Conservation (phyloP, 23 red algal genomes). For the Gracilaria gracilis region DNA sequence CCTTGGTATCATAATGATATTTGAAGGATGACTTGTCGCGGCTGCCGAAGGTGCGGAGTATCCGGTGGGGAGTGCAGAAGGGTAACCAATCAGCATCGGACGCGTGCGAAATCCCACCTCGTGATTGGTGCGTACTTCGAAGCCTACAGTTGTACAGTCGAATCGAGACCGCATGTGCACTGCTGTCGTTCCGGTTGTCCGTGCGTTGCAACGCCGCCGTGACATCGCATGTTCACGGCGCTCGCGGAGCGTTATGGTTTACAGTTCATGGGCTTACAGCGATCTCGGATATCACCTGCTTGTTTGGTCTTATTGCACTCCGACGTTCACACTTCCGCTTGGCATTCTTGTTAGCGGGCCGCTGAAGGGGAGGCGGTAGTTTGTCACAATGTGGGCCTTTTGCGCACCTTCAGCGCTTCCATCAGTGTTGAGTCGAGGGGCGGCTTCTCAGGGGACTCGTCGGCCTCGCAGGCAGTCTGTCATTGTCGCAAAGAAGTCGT, state of each 20-base stretch:
- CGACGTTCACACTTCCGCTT: too few species aligned
- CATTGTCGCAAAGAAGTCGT: background rate
- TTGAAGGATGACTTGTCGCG: background rate
- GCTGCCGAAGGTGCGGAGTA: background rate
- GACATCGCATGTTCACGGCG: too few species aligned
- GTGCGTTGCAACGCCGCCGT: too few species aligned
- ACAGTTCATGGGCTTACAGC: background rate
- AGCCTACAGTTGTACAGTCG: background rate
- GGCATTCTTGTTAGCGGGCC: too few species aligned
- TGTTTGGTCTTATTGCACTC: too few species aligned
- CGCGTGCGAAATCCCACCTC: background rate
- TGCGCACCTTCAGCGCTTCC: slow-evolving; percentile 1
- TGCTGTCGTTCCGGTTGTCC: too few species aligned
- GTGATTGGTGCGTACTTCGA: background rate
- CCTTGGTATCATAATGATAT: too few species aligned
- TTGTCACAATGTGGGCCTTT: background rate
- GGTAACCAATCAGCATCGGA: background rate
- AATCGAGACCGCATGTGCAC: background rate
- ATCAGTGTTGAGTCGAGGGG: background rate
- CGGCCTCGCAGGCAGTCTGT: background rate
- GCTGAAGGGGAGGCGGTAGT: background rate
- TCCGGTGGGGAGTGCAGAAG: background rate
- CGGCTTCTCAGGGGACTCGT: background rate
- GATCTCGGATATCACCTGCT: background rate
- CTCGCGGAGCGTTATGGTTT: background rate